Evolutionary conservation across 176 grass and related monocot genomes (phyloP).

Genomic region (Oryza australiensis): DNA sequence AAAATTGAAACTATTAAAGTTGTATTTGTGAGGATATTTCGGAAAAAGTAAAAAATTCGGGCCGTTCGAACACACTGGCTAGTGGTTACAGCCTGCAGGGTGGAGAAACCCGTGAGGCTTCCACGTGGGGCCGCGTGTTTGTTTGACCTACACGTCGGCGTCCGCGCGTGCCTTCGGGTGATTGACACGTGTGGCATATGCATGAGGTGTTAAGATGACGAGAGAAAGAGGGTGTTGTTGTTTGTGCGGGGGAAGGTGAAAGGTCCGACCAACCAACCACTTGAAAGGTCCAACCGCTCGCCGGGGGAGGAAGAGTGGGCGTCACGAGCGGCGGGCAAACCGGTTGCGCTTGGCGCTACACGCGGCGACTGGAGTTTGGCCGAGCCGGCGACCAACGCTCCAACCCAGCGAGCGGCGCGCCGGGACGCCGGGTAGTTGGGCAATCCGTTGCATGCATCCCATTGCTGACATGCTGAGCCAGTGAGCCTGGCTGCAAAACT

Average conservation of each 20-base stretch:
- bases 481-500: no score
- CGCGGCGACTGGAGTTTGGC: neutral
- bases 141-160: slow-evolving; percentile 27
- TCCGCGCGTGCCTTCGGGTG: neutral
- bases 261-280: slow-evolving; percentile 9
- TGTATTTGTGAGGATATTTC: no score
- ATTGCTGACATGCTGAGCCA: no score
- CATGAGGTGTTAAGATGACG: neutral
- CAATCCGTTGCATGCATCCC: no score
- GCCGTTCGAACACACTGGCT: neutral
- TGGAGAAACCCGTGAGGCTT: neutral
- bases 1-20: no score
- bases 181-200: neutral
- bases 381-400: neutral
- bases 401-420: neutral
- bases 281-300: slow-evolving; percentile 21
- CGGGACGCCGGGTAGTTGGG: neutral
- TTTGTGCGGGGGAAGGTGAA: neutral
- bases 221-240: neutral
- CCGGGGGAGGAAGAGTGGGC: neutral
- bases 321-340: neutral
- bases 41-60: no score
- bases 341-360: neutral
- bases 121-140: neutral
- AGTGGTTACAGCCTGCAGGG: neutral